A percentile compares a stretch with the other conserved stretches of the same genome.
Conservation (phyloP, 2,329 filamentous ascomycete species). For the Penicillium sp. region DNA sequence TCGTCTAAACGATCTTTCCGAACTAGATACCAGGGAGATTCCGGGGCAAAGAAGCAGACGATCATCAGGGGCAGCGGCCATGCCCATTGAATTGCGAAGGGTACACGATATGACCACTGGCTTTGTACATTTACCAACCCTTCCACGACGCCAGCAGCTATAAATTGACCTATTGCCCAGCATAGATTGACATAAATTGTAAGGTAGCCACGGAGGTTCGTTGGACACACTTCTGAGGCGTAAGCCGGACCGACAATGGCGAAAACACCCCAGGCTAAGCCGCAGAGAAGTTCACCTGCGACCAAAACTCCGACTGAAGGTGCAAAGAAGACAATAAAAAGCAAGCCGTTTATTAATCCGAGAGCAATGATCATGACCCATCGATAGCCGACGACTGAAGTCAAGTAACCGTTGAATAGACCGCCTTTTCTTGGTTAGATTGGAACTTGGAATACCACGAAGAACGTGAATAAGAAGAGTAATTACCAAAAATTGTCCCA, state of each 20-base stretch:
- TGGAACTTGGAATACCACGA: no score
- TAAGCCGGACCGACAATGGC: conserved; percentile 46
- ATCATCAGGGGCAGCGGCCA: conserved; percentile 50
- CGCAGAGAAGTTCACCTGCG: conserved; percentile 48
- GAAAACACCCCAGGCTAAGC: conserved; percentile 51
- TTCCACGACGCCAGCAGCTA: conserved; percentile 50
- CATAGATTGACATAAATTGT: conserved; percentile 47
- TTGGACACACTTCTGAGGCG: conserved; percentile 45
- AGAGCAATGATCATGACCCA: conserved; percentile 46
- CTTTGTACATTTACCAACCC: conserved; percentile 43
- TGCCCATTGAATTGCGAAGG: conserved; percentile 52
- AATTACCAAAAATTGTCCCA: conserved; percentile 13
- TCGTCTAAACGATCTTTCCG: conserved; percentile 14
- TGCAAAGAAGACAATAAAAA: conserved; percentile 50
- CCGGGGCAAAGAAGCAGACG: conserved; percentile 31
- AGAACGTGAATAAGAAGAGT: no score
- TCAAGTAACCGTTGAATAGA: conserved; percentile 13
- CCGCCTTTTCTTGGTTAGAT: conserved; percentile 12
- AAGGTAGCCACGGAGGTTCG: conserved; percentile 42
- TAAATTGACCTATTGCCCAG: conserved; percentile 49
- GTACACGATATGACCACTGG: conserved; percentile 51
- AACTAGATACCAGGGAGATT: conserved; percentile 17
- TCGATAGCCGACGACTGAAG: conserved; percentile 12
- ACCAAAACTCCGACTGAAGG: conserved; percentile 44
- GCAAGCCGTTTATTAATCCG: conserved; percentile 44